Evolutionary conservation across 306 rosid genomes (phyloP).

Genomic region (Sechiopsis laciniata): DNA sequence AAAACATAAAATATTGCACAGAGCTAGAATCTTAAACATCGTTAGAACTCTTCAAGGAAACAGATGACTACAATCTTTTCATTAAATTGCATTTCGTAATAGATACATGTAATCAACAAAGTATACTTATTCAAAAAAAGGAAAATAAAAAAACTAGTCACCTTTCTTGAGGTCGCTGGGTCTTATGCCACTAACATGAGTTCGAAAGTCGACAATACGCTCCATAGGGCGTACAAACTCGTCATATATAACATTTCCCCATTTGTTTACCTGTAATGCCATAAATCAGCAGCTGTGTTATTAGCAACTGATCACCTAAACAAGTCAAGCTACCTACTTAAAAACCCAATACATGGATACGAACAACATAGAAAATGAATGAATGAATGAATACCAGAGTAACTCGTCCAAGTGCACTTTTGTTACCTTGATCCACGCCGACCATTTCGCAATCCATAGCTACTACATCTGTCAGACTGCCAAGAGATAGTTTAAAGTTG

Average conservation of each 20-base stretch:
- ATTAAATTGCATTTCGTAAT: neutral
- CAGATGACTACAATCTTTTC: neutral
- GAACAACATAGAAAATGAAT: conserved; percentile 15
- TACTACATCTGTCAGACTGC: conserved; percentile 79
- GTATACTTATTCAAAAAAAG: neutral
- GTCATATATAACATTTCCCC: conserved; percentile 86
- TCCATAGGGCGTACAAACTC: conserved; percentile 84
- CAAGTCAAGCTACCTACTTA: neutral
- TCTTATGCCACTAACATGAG: conserved; percentile 84
- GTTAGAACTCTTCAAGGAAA: neutral
- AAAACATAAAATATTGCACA: too few relatives aligned
- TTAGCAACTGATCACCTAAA: conserved; percentile 17
- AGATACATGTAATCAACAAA: neutral
- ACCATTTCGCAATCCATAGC: conserved; percentile 99
- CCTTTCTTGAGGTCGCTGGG: conserved; percentile 81
- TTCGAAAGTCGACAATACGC: conserved; percentile 77
- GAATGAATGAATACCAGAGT: conserved; percentile 53
- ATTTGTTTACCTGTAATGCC: conserved; percentile 76
- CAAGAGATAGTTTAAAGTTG: conserved; percentile 35
- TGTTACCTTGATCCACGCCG: conserved; percentile 83
- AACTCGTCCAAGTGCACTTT: conserved; percentile 88
- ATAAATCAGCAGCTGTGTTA: conserved; percentile 24
- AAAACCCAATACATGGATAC: conserved; percentile 1
- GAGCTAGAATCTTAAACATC: neutral
- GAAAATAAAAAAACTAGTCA: conserved; percentile 26